Percentiles rank a stretch among this genome's conserved stretches.
phyloP scores from a whole-genome alignment of 2,329 filamentous ascomycete species.

The Lachnellula occidentalis region DNA sequence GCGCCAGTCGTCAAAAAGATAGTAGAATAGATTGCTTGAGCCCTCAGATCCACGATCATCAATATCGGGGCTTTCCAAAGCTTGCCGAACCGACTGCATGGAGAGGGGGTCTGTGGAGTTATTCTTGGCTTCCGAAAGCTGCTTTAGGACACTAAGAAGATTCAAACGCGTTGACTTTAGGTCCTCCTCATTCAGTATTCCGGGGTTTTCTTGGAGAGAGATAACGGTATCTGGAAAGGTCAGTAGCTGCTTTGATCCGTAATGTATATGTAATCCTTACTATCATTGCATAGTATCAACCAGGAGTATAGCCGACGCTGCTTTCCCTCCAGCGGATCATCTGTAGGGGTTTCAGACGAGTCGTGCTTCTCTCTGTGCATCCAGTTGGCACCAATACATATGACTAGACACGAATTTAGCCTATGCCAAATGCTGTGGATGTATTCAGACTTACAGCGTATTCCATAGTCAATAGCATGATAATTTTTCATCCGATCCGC shows the following conservation, averaged over 20 bases:
- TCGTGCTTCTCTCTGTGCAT: conserved; percentile 36
- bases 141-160: conserved; percentile 54
- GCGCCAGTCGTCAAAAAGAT: conserved; percentile 61
- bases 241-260: not conserved
- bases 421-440: not conserved
- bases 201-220: conserved; percentile 58
- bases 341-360: conserved; percentile 29
- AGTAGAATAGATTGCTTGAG: conserved; percentile 58
- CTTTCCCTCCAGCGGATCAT: conserved; percentile 28
- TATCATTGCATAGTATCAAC: conserved; percentile 63
- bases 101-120: conserved; percentile 23
- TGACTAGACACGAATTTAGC: conserved; percentile 38
- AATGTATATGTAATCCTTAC: conserved; percentile 32
- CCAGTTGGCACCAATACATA: conserved; percentile 69
- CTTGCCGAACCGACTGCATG: conserved; percentile 28
- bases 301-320: conserved; percentile 61
- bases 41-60: conserved; percentile 39
- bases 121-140: conserved; percentile 50
- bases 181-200: conserved; percentile 21
- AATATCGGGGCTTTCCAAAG: conserved; percentile 27
- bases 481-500: conserved; percentile 72
- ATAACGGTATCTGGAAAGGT: conserved; percentile 54
- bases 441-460: conserved; percentile 45
- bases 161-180: conserved; percentile 44
- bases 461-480: conserved; percentile 64